These are phyloP conservation scores for Pyrenophora teres DNA, from an alignment of 2,329 filamentous ascomycete species.

Conservation along the genomic window DNA sequence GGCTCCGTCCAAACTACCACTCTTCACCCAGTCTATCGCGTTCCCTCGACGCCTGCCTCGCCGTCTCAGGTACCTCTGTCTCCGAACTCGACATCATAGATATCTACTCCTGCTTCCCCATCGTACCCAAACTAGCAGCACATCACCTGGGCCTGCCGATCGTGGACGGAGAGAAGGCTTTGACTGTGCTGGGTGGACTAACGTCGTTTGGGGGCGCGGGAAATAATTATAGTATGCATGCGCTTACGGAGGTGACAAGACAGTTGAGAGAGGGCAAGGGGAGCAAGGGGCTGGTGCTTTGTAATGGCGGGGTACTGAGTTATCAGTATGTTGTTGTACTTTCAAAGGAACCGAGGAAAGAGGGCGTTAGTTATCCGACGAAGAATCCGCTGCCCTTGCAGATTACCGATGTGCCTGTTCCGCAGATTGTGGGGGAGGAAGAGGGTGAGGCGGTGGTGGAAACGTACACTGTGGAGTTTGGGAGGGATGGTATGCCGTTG, in stretches of 20 bases:
- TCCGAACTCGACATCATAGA: conserved; percentile 65
- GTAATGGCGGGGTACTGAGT: conserved; percentile 68
- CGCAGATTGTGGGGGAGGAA: conserved; percentile 46
- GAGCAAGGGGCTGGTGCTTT: conserved; percentile 62
- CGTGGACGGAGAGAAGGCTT: conserved; percentile 51
- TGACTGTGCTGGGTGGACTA: conserved; percentile 67
- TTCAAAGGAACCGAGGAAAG: conserved; percentile 52
- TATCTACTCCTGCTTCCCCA: conserved; percentile 72
- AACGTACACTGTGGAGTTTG: conserved; percentile 66
- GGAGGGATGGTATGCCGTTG: conserved; percentile 55
- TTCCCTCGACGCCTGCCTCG: conserved; percentile 61
- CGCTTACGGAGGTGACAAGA: conserved; percentile 49
- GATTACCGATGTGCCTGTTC: conserved; percentile 49
- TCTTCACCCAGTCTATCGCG: conserved; percentile 62
- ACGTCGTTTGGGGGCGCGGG: conserved; percentile 73
- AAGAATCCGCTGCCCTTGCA: conserved; percentile 53
- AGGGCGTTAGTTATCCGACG: conserved; percentile 53
- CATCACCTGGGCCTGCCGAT: conserved; percentile 62
- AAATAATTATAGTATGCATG: conserved; percentile 74
- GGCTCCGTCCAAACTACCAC: conserved; percentile 64
- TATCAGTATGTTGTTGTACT: conserved; percentile 68
- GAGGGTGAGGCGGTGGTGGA: conserved; percentile 60
- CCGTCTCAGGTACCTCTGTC: conserved; percentile 53
- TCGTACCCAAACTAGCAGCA: conserved; percentile 69
- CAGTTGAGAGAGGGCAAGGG: conserved; percentile 54